Conservation (phyloP, 495 filamentous ascomycete genomes). For the Aspergillus avenaceus region DNA sequence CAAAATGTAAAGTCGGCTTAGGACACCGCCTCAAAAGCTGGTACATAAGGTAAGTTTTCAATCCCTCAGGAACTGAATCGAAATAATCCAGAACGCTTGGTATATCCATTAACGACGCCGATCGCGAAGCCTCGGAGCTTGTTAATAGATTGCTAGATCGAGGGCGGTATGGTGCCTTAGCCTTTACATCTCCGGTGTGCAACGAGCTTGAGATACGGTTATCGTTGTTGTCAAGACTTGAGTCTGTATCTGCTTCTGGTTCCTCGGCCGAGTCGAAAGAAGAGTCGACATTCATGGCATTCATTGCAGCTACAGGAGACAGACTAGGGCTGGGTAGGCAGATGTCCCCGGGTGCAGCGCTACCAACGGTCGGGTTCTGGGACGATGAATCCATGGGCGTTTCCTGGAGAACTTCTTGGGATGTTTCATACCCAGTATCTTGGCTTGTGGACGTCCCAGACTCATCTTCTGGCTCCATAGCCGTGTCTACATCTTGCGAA, state of each 20-base stretch:
- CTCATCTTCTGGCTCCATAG: slow-evolving; percentile 4
- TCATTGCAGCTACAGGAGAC: slow-evolving; percentile 83
- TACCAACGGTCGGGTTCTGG: slow-evolving; percentile 41
- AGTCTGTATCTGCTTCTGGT: slow-evolving; percentile 43
- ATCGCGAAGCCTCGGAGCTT: slow-evolving; percentile 14
- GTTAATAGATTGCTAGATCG: slow-evolving; percentile 5
- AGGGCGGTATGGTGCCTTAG: slow-evolving; percentile 5
- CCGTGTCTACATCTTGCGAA: slow-evolving; percentile 7
- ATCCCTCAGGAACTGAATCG: slow-evolving; percentile 78
- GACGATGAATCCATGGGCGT: slow-evolving; percentile 21
- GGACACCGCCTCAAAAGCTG: slow-evolving; percentile 86
- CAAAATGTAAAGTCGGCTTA: slow-evolving; percentile 84
- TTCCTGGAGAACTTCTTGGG: slow-evolving; percentile 20
- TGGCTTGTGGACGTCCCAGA: slow-evolving; percentile 16
- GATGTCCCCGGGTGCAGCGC: slow-evolving; percentile 73
- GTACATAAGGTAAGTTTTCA: slow-evolving; percentile 95
- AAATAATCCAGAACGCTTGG: slow-evolving; percentile 84
- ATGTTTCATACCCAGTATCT: slow-evolving; percentile 18
- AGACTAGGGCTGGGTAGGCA: slow-evolving; percentile 93
- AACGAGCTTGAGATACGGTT: slow-evolving; percentile 20
- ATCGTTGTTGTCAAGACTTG: slow-evolving; percentile 37
- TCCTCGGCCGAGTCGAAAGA: slow-evolving; percentile 42
- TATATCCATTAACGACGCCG: slow-evolving; percentile 63
- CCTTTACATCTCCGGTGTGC: slow-evolving; percentile 14
- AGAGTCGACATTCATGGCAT: slow-evolving; percentile 47